Evolutionary conservation across 352 stramenopile species (phyloP), one percentile per base, ranked within the genome.

Genomic region (Globisporangium nunn): DNA sequence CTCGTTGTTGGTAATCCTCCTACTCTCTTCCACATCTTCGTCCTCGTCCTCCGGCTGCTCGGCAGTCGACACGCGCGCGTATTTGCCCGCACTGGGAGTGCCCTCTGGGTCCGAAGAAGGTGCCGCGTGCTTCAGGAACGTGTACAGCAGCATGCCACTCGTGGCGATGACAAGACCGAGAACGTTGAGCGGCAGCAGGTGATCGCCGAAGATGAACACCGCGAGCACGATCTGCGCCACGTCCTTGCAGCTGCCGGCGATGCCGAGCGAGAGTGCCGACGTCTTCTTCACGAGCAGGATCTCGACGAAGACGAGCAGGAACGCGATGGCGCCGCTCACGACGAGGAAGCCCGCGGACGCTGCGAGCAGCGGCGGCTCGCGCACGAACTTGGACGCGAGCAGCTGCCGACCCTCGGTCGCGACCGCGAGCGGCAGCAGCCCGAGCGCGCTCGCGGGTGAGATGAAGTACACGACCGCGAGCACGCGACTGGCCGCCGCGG

Each of bases 381-480:
- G 56, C 31, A 87, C 7, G 54, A 91, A 92, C 43, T 80, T 72
- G 44, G 81, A 95, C 50, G 51, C 53, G 3, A 74, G 54, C 33
- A 93, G 65, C 45, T 73, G 59, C 10, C 41, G 56, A 6, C 56
- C 78, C 35, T 94, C 85, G 3, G 74, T 70, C 12, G 75, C 61
- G 3, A 89, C 23, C 6, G 75, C 78, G 43, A 95, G 78, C 4
- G 81, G 81, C n/a, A 93, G 54, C 33, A 95, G 59, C 1, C 81
- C 72, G 6, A 91, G 18, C 4, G 84, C 83, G 48, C 81, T 88
- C 5, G 81, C 75, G 0, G 85, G 83, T 4, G 83, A 88, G 43
- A 92, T 90, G 64, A 88, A 86, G 66, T 90, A 90, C 18, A 93
- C 80, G n/a, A 91, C 81, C 0, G 82, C 71, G 31, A 95, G 68